These are phyloP conservation scores for Phytophthora foliorum DNA, from an alignment of 352 stramenopile genomes.

Conservation along the genomic window DNA sequence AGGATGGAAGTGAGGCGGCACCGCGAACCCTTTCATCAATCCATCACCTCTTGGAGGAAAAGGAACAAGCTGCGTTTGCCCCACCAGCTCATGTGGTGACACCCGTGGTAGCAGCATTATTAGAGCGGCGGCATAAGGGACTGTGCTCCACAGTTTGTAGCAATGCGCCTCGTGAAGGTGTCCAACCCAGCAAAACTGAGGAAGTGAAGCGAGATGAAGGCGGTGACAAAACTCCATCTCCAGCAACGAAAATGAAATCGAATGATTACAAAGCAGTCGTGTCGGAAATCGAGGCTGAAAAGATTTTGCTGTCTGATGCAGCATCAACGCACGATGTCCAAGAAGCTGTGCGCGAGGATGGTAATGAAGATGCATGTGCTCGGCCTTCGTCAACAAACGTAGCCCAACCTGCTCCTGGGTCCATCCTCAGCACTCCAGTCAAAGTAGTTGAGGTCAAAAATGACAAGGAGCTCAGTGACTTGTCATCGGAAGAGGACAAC, in stretches of 20 bases:
- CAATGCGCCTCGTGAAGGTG: not conserved
- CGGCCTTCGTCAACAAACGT: not conserved
- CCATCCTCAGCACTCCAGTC: not conserved
- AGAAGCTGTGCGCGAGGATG: conserved; percentile 1
- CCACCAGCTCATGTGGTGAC: conserved; percentile 28
- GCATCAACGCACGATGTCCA: not conserved
- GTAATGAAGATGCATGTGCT: not conserved
- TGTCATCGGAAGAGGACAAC: conserved; percentile 8
- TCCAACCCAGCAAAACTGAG: not conserved
- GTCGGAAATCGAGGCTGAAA: conserved; percentile 1
- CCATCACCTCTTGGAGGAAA: conserved; percentile 16
- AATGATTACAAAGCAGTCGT: not conserved
- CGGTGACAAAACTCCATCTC: not conserved
- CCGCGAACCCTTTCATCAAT: conserved; percentile 11
- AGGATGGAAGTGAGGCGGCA: not conserved
- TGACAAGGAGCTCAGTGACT: conserved; percentile 5
- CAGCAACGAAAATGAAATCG: not conserved
- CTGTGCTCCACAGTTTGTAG: conserved; percentile 5
- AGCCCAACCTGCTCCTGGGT: not conserved
- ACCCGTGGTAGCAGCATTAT: conserved; percentile 27
- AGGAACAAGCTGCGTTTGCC: conserved; percentile 32
- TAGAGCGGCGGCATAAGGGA: conserved; percentile 36
- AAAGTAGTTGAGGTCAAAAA: conserved; percentile 5
- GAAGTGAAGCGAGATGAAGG: not conserved
- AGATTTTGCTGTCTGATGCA: not conserved